phyloP scores from a whole-genome alignment of 225 moss, liverwort and hornwort species.

The Lunularia cruciata region DNA sequence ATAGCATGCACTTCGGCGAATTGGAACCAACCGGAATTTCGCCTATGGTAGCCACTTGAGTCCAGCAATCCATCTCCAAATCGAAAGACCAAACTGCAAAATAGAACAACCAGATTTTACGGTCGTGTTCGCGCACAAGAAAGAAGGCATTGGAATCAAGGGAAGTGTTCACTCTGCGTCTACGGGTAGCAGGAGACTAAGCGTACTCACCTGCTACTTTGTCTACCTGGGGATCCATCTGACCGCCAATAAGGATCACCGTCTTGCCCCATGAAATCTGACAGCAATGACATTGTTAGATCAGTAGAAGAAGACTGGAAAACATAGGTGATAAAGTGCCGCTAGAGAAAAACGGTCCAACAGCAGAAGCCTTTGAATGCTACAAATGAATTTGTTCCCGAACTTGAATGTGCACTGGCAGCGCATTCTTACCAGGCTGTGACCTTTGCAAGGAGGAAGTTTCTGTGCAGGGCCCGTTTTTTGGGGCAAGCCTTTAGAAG shows the following conservation, averaged over 20 bases:
- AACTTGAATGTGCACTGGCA: neutral
- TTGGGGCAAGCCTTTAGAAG: slow-evolving; percentile 35
- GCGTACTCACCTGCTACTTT: slow-evolving; percentile 59
- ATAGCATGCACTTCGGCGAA: too few species aligned
- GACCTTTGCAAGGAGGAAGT: slow-evolving; percentile 81
- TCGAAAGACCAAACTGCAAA: slow-evolving; percentile 98
- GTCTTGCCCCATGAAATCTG: slow-evolving; percentile 99
- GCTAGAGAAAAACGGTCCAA: too few species aligned
- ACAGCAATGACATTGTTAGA: neutral
- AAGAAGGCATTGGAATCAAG: too few species aligned
- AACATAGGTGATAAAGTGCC: too few species aligned
- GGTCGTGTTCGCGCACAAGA: too few species aligned
- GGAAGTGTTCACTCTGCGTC: neutral
- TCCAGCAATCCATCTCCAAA: slow-evolving; percentile 90
- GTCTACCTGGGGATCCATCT: slow-evolving; percentile 60
- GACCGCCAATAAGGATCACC: slow-evolving; percentile 81
- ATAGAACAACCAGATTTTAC: neutral
- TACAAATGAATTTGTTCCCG: too few species aligned
- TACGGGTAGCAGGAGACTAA: neutral
- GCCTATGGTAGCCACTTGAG: slow-evolving; percentile 76
- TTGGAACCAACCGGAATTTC: slow-evolving; percentile 79
- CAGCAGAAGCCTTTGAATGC: too few species aligned
- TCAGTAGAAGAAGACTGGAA: too few species aligned
- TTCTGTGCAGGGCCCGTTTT: slow-evolving; percentile 47
- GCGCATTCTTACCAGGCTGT: slow-evolving; percentile 54